These are phyloP conservation scores for Metarhizium robertsii DNA, from an alignment of 2,329 filamentous ascomycete genomes.

Conservation along the genomic window DNA sequence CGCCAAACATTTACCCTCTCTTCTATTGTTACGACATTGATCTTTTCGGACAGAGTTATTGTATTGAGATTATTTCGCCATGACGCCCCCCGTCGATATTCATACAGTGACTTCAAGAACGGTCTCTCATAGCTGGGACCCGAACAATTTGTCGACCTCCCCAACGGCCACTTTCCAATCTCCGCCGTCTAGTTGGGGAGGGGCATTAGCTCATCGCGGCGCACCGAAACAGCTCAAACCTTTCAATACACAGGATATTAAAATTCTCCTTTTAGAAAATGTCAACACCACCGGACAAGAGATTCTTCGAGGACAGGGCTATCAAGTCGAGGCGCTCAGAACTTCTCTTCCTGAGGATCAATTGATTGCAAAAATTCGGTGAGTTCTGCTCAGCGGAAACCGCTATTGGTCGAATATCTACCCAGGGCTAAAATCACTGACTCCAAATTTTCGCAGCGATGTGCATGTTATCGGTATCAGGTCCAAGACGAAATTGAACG, in stretches of 20 bases:
- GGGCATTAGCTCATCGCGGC: conserved; percentile 28
- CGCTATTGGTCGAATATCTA: not conserved
- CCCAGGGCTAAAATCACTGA: conserved; percentile 6
- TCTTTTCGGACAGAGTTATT: not conserved
- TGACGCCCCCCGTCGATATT: conserved; percentile 41
- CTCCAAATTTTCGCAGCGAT: conserved; percentile 45
- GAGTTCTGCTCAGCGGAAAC: conserved; percentile 20
- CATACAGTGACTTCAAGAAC: conserved; percentile 22
- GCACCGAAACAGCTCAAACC: conserved; percentile 76
- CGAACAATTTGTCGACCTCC: conserved; percentile 54
- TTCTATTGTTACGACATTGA: not conserved
- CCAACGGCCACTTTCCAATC: conserved; percentile 69
- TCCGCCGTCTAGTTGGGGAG: conserved; percentile 53
- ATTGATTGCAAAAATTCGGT: conserved; percentile 95
- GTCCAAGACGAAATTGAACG: conserved; percentile 91
- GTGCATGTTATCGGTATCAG: conserved; percentile 97
- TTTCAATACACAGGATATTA: conserved; percentile 92
- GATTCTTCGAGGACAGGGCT: conserved; percentile 76
- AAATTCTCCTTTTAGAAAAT: conserved; percentile 91
- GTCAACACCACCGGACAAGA: conserved; percentile 85
- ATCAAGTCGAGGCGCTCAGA: conserved; percentile 91
- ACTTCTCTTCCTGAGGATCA: conserved; percentile 83
- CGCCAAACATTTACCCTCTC: not conserved
- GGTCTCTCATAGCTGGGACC: conserved; percentile 50
- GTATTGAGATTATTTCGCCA: conserved; percentile 12